These are phyloP conservation scores for Candida pseudoglaebosa DNA, from an alignment of 805 yeast species.

Conservation along the genomic window DNA sequence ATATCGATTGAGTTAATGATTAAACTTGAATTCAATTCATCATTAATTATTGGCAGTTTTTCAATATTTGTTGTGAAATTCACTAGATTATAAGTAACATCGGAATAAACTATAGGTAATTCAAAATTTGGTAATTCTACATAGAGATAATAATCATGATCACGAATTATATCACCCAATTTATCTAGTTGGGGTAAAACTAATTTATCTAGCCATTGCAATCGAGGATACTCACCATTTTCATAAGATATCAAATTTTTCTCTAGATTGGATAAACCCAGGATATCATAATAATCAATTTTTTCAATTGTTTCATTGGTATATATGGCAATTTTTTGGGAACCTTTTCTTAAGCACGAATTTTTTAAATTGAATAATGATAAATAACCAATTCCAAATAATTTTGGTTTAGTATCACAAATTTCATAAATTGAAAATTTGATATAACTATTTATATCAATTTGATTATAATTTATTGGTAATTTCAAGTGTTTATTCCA, in stretches of 20 bases:
- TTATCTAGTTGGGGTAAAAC: conserved; percentile 7
- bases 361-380: conserved; percentile 51
- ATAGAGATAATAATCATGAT: conserved; percentile 22
- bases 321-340: conserved; percentile 46
- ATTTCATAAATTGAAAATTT: conserved; percentile 67
- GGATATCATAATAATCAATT: conserved; percentile 17
- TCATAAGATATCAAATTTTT: conserved; percentile 57
- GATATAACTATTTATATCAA: conserved; percentile 60
- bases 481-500: conserved; percentile 76
- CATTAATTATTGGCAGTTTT: conserved; percentile 3
- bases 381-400: conserved; percentile 61
- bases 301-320: conserved; percentile 16
- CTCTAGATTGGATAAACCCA: conserved; percentile 39
- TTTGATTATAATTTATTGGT: conserved; percentile 67
- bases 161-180: conserved; percentile 4
- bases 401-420: conserved; percentile 45
- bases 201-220: conserved; percentile 73
- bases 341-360: conserved; percentile 65
- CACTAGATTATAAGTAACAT: conserved; percentile 18
- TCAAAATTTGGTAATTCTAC: conserved; percentile 43
- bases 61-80: not conserved
- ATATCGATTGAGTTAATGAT: conserved; percentile 32
- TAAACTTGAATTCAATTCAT: conserved; percentile 28
- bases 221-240: conserved; percentile 56
- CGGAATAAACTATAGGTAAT: conserved; percentile 40